A percentile compares a stretch with the other conserved stretches of the same genome.
phyloP scores from a whole-genome alignment of 208 protist genomes.

The Angomonas ambiguus region DNA sequence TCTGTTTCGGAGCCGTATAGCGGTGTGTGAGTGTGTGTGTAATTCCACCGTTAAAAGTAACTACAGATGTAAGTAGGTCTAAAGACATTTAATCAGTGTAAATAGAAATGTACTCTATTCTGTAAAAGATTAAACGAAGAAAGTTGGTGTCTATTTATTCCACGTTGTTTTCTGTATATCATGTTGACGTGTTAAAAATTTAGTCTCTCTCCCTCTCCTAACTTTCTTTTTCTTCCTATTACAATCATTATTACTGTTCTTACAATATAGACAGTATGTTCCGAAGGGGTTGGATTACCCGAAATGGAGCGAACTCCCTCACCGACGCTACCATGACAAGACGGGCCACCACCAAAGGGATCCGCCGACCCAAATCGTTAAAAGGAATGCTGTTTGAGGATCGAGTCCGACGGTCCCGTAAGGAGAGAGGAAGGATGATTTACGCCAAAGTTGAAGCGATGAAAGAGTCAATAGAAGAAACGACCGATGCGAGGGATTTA shows the following conservation, averaged over 20 bases:
- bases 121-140: neutral
- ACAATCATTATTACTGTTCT: neutral
- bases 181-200: conserved; percentile 5
- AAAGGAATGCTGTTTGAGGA: conserved; percentile 25
- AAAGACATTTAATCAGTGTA: conserved; percentile 4
- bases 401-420: conserved; percentile 31
- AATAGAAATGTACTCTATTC: conserved; percentile 6
- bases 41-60: neutral
- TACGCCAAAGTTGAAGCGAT: conserved; percentile 42
- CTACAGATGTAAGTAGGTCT: neutral
- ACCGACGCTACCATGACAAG: conserved; percentile 47
- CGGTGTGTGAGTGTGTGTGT: neutral
- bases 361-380: conserved; percentile 37
- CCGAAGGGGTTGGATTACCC: neutral
- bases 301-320: conserved; percentile 11
- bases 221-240: conserved; percentile 10
- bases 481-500: conserved; percentile 63
- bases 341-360: conserved; percentile 40
- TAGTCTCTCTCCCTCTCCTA: neutral
- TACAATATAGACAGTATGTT: neutral
- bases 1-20: conserved; percentile 51
- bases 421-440: conserved; percentile 37
- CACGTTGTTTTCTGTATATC: neutral
- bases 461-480: conserved; percentile 24
- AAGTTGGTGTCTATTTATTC: neutral